Evolutionary conservation across 805 yeast species (phyloP), one percentile per base, ranked within the genome.

Genomic region (Schizosaccharomyces osmophilus): DNA sequence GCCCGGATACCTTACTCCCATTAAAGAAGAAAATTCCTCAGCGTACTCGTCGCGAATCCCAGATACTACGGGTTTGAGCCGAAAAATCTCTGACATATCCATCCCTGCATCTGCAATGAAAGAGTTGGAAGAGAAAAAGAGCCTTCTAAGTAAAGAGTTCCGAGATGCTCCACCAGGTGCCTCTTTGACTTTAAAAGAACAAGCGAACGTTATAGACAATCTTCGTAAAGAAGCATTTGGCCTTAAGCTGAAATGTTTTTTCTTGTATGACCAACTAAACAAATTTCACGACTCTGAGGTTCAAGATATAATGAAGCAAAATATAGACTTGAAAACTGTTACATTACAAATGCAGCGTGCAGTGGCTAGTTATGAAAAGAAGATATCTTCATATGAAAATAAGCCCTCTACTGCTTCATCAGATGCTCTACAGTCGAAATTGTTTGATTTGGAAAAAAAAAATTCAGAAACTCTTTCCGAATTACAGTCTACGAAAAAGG

Each of bases 201-300:
- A 66, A 59, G 61, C 64, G 4, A 61, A 64, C 11, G 48, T 66
- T 22, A 64, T 66, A 31, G 68, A 66, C 43, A 66, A 66, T 59
- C 62, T 66, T 3, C 67, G 66, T 61, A 66, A 66, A 54, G 68
- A 66, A 26, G 66, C 64, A 41, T 66, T 65, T 61, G 68, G 68
- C 8, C 55, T 62, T 6, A 64, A 66, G 62, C 61, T 66, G 13
- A 66, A 66, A 48, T 63, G 66, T 13, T 66, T 61, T 43, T 63
- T 66, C 43, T 59, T 66, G 60, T 62, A 65, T 41, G 65, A 64
- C 29, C 66, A 66, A 41, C 63, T 66, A n/a, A 66, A 62, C 36
- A 63, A 64, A 55, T 62, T 66, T 17, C 64, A 67, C 1, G 68
- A 66, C 55, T 66, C 66, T 24, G 64, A 63, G 43, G 61, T 64